Percentiles rank a stretch among this genome's conserved stretches.
phyloP scores from a whole-genome alignment of 2,329 filamentous ascomycete species.

The Exophiala viscosa region DNA sequence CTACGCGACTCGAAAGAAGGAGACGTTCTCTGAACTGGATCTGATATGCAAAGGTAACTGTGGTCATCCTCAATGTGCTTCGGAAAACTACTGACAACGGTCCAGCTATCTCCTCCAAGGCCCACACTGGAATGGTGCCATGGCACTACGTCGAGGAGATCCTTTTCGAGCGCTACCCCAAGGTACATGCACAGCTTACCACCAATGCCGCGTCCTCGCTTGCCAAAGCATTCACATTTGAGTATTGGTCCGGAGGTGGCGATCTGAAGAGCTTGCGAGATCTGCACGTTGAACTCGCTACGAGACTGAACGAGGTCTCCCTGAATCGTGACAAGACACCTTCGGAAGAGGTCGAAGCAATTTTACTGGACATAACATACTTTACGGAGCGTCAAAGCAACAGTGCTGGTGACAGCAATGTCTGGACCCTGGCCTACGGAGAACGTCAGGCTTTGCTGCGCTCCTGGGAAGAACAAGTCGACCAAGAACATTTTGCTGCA shows the following conservation, averaged over 20 bases:
- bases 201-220: conserved; percentile 1
- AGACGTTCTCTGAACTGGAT: conserved; percentile 10
- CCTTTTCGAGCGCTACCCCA: conserved; percentile 8
- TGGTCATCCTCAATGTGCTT: background rate
- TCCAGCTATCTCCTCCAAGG: conserved; percentile 11
- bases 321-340: background rate
- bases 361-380: conserved; percentile 15
- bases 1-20: conserved; percentile 4
- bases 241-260: conserved; percentile 30
- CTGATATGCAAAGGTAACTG: conserved; percentile 18
- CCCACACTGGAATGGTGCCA: conserved; percentile 7
- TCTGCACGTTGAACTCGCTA: conserved; percentile 28
- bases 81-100: background rate
- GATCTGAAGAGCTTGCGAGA: conserved; percentile 28
- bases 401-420: conserved; percentile 12
- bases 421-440: conserved; percentile 21
- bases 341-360: conserved; percentile 6
- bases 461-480: conserved; percentile 22
- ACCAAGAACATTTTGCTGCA: conserved; percentile 10
- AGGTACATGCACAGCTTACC: conserved; percentile 19
- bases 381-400: conserved; percentile 11
- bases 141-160: conserved; percentile 20
- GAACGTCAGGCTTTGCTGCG: conserved; percentile 20
- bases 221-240: conserved; percentile 28
- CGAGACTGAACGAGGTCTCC: conserved; percentile 5